Conservation (phyloP, 2,329 filamentous ascomycete genomes). For the Amauroascus verrucosus region DNA sequence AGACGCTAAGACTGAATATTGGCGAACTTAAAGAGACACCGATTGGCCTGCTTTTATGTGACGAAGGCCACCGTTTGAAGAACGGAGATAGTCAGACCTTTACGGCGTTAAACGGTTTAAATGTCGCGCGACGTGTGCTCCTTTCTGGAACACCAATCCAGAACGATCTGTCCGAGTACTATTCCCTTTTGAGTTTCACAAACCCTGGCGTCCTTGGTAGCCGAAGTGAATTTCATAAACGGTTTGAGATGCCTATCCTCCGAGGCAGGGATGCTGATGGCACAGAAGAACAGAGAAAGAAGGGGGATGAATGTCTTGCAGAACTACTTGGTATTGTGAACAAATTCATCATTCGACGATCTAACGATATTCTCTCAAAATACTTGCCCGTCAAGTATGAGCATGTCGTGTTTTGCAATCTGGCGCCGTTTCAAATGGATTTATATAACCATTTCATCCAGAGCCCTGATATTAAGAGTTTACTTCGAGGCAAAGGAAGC, state of each 20-base stretch:
- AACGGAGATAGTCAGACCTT: conserved; percentile 96
- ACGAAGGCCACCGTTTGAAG: conserved; percentile 92
- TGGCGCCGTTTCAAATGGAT: conserved; percentile 83
- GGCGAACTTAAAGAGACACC: conserved; percentile 81
- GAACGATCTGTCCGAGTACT: conserved; percentile 97
- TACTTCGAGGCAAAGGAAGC: conserved; percentile 86
- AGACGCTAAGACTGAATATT: conserved; percentile 82
- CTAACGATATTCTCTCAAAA: conserved; percentile 95
- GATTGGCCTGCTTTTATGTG: conserved; percentile 87
- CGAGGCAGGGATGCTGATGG: conserved; percentile 84
- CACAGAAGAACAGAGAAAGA: conserved; percentile 67
- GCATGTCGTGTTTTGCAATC: conserved; percentile 95
- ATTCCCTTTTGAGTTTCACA: conserved; percentile 88
- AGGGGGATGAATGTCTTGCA: conserved; percentile 69
- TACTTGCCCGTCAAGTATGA: conserved; percentile 98
- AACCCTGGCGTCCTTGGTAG: conserved; percentile 88
- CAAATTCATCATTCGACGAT: conserved; percentile 95
- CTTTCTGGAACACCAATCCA: conserved; percentile 95
- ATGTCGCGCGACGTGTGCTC: conserved; percentile 85
- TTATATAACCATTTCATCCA: conserved; percentile 97
- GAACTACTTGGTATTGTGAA: conserved; percentile 82
- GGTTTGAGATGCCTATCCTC: conserved; percentile 85
- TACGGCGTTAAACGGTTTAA: conserved; percentile 75
- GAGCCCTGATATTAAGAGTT: conserved; percentile 84
- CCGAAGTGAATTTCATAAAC: conserved; percentile 81